Evolutionary conservation across 164 flowering plant genomes (phyloP).

Genomic region (Litsea cubeba): DNA sequence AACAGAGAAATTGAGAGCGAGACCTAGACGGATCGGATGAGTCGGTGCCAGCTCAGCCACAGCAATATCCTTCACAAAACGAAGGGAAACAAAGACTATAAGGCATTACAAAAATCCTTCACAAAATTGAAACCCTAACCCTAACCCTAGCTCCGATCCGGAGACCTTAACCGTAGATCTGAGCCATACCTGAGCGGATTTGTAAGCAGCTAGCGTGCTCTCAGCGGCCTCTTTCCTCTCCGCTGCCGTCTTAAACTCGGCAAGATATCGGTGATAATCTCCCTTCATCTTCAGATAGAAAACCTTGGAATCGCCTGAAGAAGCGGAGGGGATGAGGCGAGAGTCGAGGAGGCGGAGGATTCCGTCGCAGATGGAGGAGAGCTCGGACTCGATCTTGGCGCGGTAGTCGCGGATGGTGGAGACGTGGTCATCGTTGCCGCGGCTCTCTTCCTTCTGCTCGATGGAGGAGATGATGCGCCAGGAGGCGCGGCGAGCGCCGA

Average conservation of each 20-base stretch:
- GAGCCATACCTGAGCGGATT: constrained; percentile 60
- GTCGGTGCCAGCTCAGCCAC: constrained; percentile 71
- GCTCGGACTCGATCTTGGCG: constrained; percentile 72
- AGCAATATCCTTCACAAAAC: constrained; percentile 67
- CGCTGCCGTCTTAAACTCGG: constrained; percentile 74
- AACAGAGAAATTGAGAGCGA: constrained; percentile 89
- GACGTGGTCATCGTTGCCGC: constrained; percentile 77
- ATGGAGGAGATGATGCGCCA: constrained; percentile 76
- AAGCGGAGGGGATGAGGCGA: constrained; percentile 50
- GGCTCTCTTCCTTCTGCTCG: constrained; percentile 70
- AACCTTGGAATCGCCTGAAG: constrained; percentile 66
- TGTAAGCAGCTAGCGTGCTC: constrained; percentile 69
- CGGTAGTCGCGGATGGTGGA: constrained; percentile 56
- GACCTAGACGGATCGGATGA: constrained; percentile 80
- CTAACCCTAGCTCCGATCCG: too few species aligned
- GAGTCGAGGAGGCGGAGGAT: constrained; percentile 59
- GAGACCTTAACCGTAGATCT: too few species aligned
- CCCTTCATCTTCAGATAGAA: constrained; percentile 85
- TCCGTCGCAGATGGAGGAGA: constrained; percentile 66
- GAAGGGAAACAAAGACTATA: not conserved
- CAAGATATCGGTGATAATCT: constrained; percentile 72
- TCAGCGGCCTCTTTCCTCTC: constrained; percentile 82
- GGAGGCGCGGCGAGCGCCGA: constrained; percentile 74
- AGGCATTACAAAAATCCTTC: not conserved
- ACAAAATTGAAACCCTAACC: too few species aligned